Evolutionary conservation across 192 early-diverging fungal species (phyloP), one percentile per base, ranked within the genome.

Genomic region (Chytriomyces confervae): DNA sequence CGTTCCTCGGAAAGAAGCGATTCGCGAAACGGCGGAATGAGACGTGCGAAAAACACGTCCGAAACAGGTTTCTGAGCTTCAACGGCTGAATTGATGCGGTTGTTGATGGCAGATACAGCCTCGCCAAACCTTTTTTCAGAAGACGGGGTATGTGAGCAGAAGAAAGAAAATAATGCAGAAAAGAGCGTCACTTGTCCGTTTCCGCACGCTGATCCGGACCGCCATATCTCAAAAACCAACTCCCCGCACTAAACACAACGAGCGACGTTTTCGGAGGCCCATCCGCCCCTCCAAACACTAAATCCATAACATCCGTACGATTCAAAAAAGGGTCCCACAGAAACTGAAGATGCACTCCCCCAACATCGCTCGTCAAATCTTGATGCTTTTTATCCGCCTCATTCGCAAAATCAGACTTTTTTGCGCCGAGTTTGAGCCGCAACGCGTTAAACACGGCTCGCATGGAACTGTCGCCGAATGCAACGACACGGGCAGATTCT

Each of bases 321-420:
- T 88, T 92, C 65, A 91, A 80, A 43, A 85, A 91, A 6, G 92
- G 93, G 69, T 94, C 93, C 93, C 93, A 94, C 64, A 86, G 82
- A 64, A 94, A 93, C 44, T 85, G 79, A 46, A 92, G 83, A 0
- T 82, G 77, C 43, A 85, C 50, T 9, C 69, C 77, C 10, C 23
- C 62, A 44, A 45, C 16, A 16, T 18, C 23, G 36, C n/a, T 9
- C 24, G 43, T n/a, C 6, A 74, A 44, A 45, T 74, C 72, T 7
- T 7, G 23, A 63, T 74, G 72, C 43, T 61, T 62, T 16, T 80
- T 79, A 5, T 62, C 51, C 13, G 61, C 70, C 27, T 83, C 82
- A 36, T 36, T 36, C 36, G 36, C 36, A 36, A 36, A 36, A 36
- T 36, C 36, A 9, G 82, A 78, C 77, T 86, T 83, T 61, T 76